phyloP scores from a whole-genome alignment of 1,284 basidiomycete species.

The Sanghuangporus baumii region DNA sequence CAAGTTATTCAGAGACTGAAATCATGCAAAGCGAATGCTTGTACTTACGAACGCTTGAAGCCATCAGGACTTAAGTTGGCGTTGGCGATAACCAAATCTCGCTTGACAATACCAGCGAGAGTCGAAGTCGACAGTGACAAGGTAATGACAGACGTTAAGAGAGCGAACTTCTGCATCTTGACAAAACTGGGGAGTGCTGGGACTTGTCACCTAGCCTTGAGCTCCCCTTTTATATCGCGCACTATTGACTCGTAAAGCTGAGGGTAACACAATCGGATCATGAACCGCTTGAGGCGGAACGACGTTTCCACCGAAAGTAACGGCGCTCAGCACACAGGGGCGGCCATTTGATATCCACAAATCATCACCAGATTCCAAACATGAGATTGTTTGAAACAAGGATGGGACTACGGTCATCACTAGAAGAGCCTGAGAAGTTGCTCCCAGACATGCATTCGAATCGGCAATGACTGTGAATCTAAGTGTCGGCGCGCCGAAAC shows the following conservation, averaged over 20 bases:
- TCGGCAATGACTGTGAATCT: not conserved
- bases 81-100: conserved; percentile 26
- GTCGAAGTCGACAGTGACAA: conserved; percentile 3
- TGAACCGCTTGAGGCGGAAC: not conserved
- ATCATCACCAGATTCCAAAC: not conserved
- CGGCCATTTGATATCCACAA: not conserved
- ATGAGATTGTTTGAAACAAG: not conserved
- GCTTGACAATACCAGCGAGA: not conserved
- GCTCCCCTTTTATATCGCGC: not conserved
- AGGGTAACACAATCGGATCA: not conserved
- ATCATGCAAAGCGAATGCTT: not conserved
- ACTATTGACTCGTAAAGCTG: not conserved
- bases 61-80: conserved; percentile 30
- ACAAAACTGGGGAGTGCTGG: not conserved
- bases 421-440: not conserved
- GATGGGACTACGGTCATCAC: not conserved
- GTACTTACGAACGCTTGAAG: conserved; percentile 15
- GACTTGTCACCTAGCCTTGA: not conserved
- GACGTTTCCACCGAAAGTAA: not conserved
- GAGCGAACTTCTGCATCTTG: not conserved
- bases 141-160: not conserved
- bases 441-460: not conserved
- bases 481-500: not conserved
- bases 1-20: not conserved
- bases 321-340: not conserved